Conservation (phyloP, 345 rosid genomes). For the Eucalyptus erythrocorys region DNA sequence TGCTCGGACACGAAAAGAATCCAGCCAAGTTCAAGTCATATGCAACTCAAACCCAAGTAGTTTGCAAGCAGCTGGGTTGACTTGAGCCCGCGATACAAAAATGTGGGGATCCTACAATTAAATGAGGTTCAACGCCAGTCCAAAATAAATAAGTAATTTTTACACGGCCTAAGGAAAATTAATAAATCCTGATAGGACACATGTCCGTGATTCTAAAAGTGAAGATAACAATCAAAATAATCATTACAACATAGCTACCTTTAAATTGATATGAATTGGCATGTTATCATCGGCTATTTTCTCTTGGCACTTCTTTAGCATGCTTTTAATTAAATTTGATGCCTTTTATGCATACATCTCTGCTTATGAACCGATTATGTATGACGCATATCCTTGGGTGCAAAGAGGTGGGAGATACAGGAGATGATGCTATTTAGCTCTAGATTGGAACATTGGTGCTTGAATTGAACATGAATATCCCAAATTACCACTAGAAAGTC, state of each 20-base stretch:
- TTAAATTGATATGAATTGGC: neutral
- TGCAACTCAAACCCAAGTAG: neutral
- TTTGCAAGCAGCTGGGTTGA: neutral
- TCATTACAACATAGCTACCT: too few species aligned
- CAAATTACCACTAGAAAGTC: neutral
- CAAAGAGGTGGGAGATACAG: neutral
- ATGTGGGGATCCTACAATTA: neutral
- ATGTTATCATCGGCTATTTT: neutral
- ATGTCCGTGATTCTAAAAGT: neutral
- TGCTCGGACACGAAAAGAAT: neutral
- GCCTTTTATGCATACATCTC: neutral
- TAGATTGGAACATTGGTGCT: neutral
- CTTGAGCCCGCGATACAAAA: neutral
- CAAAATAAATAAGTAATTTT: too few species aligned
- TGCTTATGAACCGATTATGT: neutral
- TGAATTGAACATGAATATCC: neutral
- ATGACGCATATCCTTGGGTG: neutral
- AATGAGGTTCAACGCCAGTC: too few species aligned
- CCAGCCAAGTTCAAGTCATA: neutral
- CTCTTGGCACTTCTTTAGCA: neutral
- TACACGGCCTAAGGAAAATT: neutral
- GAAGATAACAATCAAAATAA: neutral
- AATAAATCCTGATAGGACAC: rapidly evolving
- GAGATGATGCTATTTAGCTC: neutral
- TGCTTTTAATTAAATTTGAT: neutral